Conservation (phyloP, 352 stramenopile genomes). For the Globisporangium iwayamae region DNA sequence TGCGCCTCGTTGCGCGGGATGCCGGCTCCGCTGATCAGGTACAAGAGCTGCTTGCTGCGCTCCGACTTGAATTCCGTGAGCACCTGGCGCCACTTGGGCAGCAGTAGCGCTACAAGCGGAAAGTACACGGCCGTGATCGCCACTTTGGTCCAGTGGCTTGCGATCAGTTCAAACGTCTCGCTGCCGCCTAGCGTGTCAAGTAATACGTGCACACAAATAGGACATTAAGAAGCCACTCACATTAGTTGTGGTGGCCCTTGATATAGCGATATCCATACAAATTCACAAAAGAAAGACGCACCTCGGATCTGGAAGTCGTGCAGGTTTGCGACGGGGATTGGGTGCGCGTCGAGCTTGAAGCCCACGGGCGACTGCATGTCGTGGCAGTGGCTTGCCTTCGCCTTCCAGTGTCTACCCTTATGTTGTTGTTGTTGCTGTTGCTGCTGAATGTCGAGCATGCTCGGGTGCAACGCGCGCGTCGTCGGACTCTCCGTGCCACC, state of each 20-base stretch:
- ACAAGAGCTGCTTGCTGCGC: slow-evolving; percentile 89
- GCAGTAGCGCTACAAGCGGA: slow-evolving; percentile 91
- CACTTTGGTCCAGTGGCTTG: slow-evolving; percentile 61
- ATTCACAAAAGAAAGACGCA: slow-evolving; percentile 1
- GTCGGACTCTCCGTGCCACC: slow-evolving; percentile 33
- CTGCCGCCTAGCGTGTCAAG: slow-evolving; percentile 25
- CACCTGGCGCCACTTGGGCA: slow-evolving; percentile 91
- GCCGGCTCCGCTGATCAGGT: slow-evolving; percentile 95
- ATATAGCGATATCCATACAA: neutral
- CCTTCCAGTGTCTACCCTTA: slow-evolving; percentile 46
- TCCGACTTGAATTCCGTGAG: slow-evolving; percentile 76
- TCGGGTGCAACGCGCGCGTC: slow-evolving; percentile 63
- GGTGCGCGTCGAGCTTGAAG: slow-evolving; percentile 59
- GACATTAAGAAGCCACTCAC: neutral
- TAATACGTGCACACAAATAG: neutral
- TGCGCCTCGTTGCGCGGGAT: slow-evolving; percentile 94
- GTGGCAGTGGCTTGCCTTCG: slow-evolving; percentile 37
- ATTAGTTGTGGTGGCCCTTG: neutral
- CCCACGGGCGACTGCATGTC: slow-evolving; percentile 75
- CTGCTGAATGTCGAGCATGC: slow-evolving; percentile 52
- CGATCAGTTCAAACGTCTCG: slow-evolving; percentile 55
- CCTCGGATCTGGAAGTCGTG: slow-evolving; percentile 65
- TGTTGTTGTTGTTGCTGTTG: neutral
- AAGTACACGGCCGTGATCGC: slow-evolving; percentile 92
- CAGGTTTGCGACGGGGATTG: slow-evolving; percentile 51